Percentiles rank a stretch among this genome's conserved stretches.
These are phyloP conservation scores for Russula ochroleuca DNA, from an alignment of 768 basidiomycete genomes.

Conservation along the genomic window DNA sequence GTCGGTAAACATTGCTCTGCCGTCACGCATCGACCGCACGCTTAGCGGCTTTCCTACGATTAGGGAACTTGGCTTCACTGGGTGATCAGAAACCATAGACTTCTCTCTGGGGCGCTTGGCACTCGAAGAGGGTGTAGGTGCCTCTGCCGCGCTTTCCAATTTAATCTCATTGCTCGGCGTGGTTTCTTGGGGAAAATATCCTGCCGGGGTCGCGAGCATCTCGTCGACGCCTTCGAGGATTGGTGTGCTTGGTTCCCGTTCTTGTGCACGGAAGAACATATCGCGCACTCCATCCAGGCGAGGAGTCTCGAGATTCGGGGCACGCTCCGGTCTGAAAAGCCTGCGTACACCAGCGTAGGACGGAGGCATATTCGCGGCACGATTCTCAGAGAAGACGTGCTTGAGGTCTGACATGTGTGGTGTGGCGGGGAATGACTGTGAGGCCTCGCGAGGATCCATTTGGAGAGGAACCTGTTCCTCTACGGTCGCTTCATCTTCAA, in stretches of 20 bases:
- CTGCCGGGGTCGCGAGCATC: slow-evolving; percentile 35
- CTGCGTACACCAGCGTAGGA: slow-evolving; percentile 34
- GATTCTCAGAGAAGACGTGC: slow-evolving; percentile 33
- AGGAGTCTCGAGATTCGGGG: slow-evolving; percentile 33
- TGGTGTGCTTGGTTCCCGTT: slow-evolving; percentile 28
- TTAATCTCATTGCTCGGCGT: slow-evolving; percentile 12
- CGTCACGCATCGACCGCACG: not conserved
- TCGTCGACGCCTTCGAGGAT: slow-evolving; percentile 33
- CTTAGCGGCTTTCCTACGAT: not conserved
- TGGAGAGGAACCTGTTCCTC: slow-evolving; percentile 1
- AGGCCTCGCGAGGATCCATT: slow-evolving; percentile 12
- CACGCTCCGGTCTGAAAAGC: slow-evolving; percentile 32
- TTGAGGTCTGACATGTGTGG: slow-evolving; percentile 35
- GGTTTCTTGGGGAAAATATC: slow-evolving; percentile 25
- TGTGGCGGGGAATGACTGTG: slow-evolving; percentile 28
- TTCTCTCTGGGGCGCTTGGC: slow-evolving; percentile 15
- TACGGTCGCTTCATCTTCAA: slow-evolving; percentile 21
- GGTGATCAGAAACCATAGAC: not conserved
- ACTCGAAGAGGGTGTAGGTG: slow-evolving; percentile 9
- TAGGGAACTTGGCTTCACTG: not conserved
- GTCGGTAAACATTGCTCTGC: slow-evolving; percentile 16
- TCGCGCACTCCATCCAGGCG: slow-evolving; percentile 35
- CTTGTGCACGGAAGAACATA: slow-evolving; percentile 32
- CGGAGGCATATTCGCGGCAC: slow-evolving; percentile 27
- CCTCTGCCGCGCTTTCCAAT: slow-evolving; percentile 15